Evolutionary conservation across 306 rosid genomes (phyloP).

Genomic region (Parietaria judaica): DNA sequence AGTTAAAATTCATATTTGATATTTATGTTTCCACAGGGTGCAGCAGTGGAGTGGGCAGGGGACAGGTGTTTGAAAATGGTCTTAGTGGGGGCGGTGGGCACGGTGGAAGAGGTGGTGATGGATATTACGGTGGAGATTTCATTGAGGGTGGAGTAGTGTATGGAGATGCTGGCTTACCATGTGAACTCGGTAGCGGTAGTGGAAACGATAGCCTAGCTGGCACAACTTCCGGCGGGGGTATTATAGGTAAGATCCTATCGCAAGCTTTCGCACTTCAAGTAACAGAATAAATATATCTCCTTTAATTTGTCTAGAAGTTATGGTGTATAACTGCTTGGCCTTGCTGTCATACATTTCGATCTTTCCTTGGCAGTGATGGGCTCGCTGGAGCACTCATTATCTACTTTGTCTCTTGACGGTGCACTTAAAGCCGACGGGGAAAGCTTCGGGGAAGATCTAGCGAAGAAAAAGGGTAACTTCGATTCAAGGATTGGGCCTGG

Average conservation of each 20-base stretch:
- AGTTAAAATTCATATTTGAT: background rate
- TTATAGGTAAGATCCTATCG: constrained; percentile 55
- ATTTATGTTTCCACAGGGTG: constrained; percentile 56
- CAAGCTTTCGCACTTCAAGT: no score
- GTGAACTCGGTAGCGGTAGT: constrained; percentile 99
- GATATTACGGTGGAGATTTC: constrained; percentile 62
- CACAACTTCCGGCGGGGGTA: constrained; percentile 93
- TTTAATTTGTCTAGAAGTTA: background rate
- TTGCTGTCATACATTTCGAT: background rate
- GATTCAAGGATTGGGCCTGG: constrained; percentile 73
- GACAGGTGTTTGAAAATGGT: constrained; percentile 55
- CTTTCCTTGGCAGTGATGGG: constrained; percentile 65
- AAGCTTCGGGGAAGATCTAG: constrained; percentile 58
- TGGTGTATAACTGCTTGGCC: background rate
- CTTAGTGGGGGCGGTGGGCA: constrained; percentile 90
- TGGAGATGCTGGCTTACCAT: constrained; percentile 84
- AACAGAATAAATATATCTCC: background rate
- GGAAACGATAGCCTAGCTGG: constrained; percentile 79
- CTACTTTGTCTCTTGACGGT: constrained; percentile 63
- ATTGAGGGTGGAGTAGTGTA: constrained; percentile 75
- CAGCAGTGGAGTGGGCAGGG: constrained; percentile 78
- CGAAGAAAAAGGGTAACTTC: constrained; percentile 28
- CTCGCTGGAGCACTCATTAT: constrained; percentile 76
- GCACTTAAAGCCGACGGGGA: constrained; percentile 85
- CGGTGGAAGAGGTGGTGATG: constrained; percentile 97